Evolutionary conservation across 495 filamentous ascomycete genomes (phyloP), one percentile per base, ranked within the genome.

Genomic region (Thozetella sp.): DNA sequence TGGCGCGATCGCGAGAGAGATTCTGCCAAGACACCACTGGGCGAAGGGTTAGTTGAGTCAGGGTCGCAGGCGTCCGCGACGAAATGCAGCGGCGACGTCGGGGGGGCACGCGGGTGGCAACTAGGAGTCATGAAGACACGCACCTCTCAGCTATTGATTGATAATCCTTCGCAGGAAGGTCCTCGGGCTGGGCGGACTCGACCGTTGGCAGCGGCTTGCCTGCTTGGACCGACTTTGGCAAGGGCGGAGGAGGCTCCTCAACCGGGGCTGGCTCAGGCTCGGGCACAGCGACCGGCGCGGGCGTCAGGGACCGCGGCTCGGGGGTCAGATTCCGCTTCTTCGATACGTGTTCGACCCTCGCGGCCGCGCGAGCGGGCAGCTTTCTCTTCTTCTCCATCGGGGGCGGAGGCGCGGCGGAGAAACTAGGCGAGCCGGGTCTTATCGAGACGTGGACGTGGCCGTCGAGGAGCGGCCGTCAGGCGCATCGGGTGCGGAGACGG

Each of bases 141-240:
- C 69, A 93, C 93, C 93, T 97, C 73, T 96, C 93, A 48, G 86
- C 82, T 22, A 97, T 84, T 15, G 87, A 88, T 73, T 96, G 93
- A 63, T 90, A 97, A 19, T 93, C 90, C 58, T 82, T 86, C 27
- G 68, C 67, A 1, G 88, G 72, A 2, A 97, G 76, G 51, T 84
- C 77, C 17, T 79, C 74, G 6, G 84, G 76, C 68, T 97, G 95
- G 25, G 88, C 83, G 43, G 82, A 79, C 22, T 86, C 78, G 34
- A 93, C 77, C 0, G 89, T 90, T 22, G 95, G 95, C 26, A 98
- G 77, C 25, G 86, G 83, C 58, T 92, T 86, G 50, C 82, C 86
- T 1, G 79, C 52, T 23, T 75, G 69, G 43, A 82, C 63, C 30
- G 76, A 72, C 58, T 83, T 90, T 6, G 86, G 82, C 12, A 94